Conservation (phyloP, 257 asterid species). For the Apocynum venetum region DNA sequence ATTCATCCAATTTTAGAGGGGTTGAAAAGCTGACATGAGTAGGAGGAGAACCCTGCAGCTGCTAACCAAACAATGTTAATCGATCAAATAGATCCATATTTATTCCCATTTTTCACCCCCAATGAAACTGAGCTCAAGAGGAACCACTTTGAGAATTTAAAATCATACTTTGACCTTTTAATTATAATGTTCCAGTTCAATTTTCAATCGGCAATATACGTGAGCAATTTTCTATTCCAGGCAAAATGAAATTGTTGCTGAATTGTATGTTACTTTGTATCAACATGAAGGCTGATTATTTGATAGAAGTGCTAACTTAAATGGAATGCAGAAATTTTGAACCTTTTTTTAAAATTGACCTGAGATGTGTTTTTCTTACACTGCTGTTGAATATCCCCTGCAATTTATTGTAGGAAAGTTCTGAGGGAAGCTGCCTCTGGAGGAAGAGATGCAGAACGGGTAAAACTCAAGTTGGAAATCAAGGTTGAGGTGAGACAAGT, state of each 20-base stretch:
- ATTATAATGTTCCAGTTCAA: background rate
- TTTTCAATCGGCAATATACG: background rate
- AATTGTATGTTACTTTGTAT: background rate
- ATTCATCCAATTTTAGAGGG: background rate
- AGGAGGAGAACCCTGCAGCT: background rate
- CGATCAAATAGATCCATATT: too few species aligned
- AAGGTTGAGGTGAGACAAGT: constrained; percentile 60
- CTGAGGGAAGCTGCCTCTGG: constrained; percentile 93
- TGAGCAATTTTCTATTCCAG: background rate
- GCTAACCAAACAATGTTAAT: background rate
- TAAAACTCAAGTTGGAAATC: constrained; percentile 76
- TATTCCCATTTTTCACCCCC: background rate
- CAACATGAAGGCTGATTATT: background rate
- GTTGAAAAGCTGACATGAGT: background rate
- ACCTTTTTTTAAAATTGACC: background rate
- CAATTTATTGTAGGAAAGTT: constrained; percentile 59
- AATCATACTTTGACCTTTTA: background rate
- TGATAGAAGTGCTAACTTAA: background rate
- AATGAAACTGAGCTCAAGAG: background rate
- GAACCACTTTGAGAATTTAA: background rate
- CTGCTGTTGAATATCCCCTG: background rate
- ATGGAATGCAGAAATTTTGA: background rate
- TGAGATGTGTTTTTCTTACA: background rate
- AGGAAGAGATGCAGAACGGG: constrained; percentile 83
- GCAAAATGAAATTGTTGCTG: background rate